These are phyloP conservation scores for Geotrichum aggregatum DNA, from an alignment of 1,139 yeast genomes.

Conservation along the genomic window DNA sequence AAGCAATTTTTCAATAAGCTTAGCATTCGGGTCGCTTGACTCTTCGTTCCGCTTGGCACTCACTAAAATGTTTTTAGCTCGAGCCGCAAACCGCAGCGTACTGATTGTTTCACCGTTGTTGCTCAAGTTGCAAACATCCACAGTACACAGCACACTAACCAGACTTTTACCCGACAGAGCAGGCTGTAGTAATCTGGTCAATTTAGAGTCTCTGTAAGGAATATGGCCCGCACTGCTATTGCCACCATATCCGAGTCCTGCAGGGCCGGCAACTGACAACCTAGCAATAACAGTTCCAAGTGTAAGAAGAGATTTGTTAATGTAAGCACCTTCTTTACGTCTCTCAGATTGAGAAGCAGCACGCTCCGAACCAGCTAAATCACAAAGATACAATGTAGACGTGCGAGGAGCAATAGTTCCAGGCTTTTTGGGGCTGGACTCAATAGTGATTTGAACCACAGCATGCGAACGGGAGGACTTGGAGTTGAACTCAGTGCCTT, in stretches of 20 bases:
- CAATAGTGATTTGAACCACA: constrained; percentile 66
- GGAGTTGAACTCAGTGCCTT: constrained; percentile 80
- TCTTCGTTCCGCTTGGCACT: constrained; percentile 53
- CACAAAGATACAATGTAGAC: constrained; percentile 80
- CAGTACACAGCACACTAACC: constrained; percentile 81
- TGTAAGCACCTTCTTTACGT: constrained; percentile 87
- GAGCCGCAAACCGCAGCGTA: constrained; percentile 84
- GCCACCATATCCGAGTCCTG: constrained; percentile 26
- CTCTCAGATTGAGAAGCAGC: constrained; percentile 80
- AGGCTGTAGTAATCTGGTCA: constrained; percentile 83
- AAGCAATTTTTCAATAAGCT: constrained; percentile 31
- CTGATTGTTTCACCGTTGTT: constrained; percentile 74
- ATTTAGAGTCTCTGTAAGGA: constrained; percentile 88
- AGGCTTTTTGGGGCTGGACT: constrained; percentile 35
- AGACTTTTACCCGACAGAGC: constrained; percentile 84
- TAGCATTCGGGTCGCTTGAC: constrained; percentile 25
- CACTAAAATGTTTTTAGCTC: constrained; percentile 81
- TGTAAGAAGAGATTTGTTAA: constrained; percentile 84
- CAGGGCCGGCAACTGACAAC: constrained; percentile 38
- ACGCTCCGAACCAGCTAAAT: constrained; percentile 91
- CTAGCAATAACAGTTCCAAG: constrained; percentile 85
- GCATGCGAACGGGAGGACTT: constrained; percentile 92
- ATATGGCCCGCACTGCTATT: constrained; percentile 50
- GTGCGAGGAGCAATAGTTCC: constrained; percentile 40
- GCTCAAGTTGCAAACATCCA: constrained; percentile 40